A percentile compares a stretch with the other conserved stretches of the same genome.
Conservation (phyloP, 805 yeast genomes). For the Metschnikowia koreensis region DNA sequence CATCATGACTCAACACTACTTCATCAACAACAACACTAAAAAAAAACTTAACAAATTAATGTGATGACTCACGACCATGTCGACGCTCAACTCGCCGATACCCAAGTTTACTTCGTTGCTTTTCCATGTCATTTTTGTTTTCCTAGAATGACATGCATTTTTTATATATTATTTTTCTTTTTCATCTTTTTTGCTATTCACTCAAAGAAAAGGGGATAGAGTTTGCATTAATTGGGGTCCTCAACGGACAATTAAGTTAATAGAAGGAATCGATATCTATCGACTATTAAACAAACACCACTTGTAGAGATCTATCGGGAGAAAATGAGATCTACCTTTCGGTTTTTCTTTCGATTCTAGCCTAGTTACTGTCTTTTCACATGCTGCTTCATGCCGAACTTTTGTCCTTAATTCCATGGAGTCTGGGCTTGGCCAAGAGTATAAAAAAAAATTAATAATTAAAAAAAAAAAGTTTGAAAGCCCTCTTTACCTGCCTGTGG, state of each 20-base stretch:
- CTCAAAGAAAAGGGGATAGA: constrained; percentile 36
- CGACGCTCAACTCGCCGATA: constrained; percentile 50
- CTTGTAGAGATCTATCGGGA: too few species aligned
- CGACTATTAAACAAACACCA: not conserved
- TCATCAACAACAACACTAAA: not conserved
- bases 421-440: too few species aligned
- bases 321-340: too few species aligned
- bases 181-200: constrained; percentile 8
- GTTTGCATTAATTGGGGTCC: constrained; percentile 41
- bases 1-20: not conserved
- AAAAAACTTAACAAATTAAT: constrained; percentile 27
- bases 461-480: too few species aligned
- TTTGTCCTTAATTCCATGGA: too few species aligned
- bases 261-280: constrained; percentile 14
- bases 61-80: constrained; percentile 39
- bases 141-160: constrained; percentile 16
- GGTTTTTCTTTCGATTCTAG: not conserved
- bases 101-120: constrained; percentile 20
- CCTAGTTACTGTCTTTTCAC: too few species aligned
- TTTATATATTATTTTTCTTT: constrained; percentile 1
- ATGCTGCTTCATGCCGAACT: too few species aligned
- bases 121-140: constrained; percentile 6
- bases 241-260: constrained; percentile 44
- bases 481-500: not conserved
- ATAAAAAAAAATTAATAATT: too few species aligned